These are phyloP conservation scores for Calamus simplicifolius DNA, from an alignment of 176 grass and related monocot species.

Conservation along the genomic window DNA sequence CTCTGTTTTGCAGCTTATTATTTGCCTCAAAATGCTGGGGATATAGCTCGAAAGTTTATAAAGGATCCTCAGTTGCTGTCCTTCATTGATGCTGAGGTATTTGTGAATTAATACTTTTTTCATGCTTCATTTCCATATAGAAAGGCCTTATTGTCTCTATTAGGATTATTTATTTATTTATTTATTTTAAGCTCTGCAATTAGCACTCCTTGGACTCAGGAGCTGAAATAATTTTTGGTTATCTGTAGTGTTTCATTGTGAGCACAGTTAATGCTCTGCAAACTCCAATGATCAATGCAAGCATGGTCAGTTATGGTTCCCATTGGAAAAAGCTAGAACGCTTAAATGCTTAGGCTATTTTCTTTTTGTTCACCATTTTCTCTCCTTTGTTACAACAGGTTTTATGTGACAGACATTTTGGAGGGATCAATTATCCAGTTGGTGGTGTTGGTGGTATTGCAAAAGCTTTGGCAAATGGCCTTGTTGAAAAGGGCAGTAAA, in stretches of 20 bases:
- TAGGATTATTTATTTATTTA: background rate
- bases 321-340: too few relatives aligned
- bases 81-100: constrained; percentile 98
- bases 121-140: too few relatives aligned
- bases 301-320: constrained; percentile 50
- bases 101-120: constrained; percentile 41
- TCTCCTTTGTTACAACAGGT: constrained; percentile 42
- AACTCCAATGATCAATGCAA: constrained; percentile 98
- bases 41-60: constrained; percentile 94
- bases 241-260: constrained; percentile 90
- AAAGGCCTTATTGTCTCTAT: background rate
- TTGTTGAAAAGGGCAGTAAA: constrained; percentile 69
- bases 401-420: constrained; percentile 94
- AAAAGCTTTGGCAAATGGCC: constrained; percentile 67
- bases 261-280: constrained; percentile 93
- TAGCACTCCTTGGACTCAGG: constrained; percentile 6
- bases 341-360: background rate
- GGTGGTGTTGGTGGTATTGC: constrained; percentile 88
- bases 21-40: constrained; percentile 88
- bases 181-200: background rate
- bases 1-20: constrained; percentile 64
- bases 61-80: constrained; percentile 86
- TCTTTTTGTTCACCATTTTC: constrained; percentile 25
- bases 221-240: constrained; percentile 11
- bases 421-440: constrained; percentile 90